Conservation (phyloP, 306 rosid genomes). For the Myrica gale region DNA sequence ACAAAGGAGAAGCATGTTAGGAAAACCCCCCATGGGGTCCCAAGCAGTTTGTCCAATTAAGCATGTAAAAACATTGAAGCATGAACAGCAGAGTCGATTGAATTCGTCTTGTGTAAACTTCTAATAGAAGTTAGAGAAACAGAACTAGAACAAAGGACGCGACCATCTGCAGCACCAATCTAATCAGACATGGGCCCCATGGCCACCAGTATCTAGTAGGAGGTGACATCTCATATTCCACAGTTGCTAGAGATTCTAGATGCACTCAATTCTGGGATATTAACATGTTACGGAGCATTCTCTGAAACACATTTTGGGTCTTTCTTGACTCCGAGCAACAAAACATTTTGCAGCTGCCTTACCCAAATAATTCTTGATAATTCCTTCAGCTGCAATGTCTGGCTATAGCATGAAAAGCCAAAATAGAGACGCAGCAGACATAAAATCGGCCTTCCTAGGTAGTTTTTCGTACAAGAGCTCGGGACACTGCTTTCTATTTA, state of each 20-base stretch:
- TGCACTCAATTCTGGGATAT: background rate
- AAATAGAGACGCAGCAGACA: background rate
- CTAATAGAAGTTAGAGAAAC: background rate
- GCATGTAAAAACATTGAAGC: conserved; percentile 1
- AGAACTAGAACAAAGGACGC: background rate
- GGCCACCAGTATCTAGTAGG: too few relatives aligned
- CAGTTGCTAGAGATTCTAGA: background rate
- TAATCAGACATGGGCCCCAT: too few relatives aligned
- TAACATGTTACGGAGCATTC: background rate
- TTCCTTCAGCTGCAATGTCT: background rate
- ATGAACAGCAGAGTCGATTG: background rate
- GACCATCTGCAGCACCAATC: background rate
- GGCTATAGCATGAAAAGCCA: background rate
- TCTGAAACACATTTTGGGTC: background rate
- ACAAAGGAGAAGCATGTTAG: background rate
- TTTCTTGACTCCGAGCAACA: background rate
- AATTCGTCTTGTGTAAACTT: background rate
- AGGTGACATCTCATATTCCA: background rate
- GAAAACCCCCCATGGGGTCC: conserved; percentile 8
- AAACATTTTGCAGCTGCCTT: background rate
- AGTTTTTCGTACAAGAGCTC: background rate
- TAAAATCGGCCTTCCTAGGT: background rate
- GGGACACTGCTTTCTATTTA: background rate
- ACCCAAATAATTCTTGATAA: background rate
- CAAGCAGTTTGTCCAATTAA: background rate